Evolutionary conservation across 495 filamentous ascomycete species (phyloP).

Genomic region (Penicillium cataractarum): DNA sequence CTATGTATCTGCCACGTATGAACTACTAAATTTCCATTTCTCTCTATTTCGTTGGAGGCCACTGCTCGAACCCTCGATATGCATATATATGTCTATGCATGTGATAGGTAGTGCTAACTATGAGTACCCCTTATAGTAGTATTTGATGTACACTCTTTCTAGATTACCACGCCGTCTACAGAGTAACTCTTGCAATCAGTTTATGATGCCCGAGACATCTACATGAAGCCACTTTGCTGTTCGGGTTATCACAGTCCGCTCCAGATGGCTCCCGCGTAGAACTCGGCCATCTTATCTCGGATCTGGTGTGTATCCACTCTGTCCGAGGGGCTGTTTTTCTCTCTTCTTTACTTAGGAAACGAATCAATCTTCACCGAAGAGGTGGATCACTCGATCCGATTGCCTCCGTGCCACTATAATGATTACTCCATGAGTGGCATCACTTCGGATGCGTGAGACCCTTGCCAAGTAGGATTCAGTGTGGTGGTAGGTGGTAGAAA

Average conservation of each 20-base stretch:
- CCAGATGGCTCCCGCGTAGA: constrained; percentile 19
- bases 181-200: too few species aligned
- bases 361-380: background rate
- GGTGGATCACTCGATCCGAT: constrained; percentile 11
- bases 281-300: constrained; percentile 25
- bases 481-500: background rate
- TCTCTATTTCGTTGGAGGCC: too few species aligned
- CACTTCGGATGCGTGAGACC: constrained; percentile 5
- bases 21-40: too few species aligned
- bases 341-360: background rate
- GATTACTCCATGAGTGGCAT: constrained; percentile 9
- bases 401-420: constrained; percentile 6
- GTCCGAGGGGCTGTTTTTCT: background rate
- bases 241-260: background rate
- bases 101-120: too few species aligned
- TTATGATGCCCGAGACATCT: too few species aligned
- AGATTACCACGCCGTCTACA: too few species aligned
- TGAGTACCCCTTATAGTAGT: too few species aligned
- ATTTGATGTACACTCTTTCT: too few species aligned
- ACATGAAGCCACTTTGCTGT: too few species aligned
- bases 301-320: constrained; percentile 8
- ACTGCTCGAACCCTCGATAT: too few species aligned
- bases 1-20: too few species aligned
- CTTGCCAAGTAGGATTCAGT: background rate
- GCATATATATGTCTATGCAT: too few species aligned